Base-by-base conservation (phyloP, 164 flowering plant species). In the Tetrastigma voinierianum region DNA sequence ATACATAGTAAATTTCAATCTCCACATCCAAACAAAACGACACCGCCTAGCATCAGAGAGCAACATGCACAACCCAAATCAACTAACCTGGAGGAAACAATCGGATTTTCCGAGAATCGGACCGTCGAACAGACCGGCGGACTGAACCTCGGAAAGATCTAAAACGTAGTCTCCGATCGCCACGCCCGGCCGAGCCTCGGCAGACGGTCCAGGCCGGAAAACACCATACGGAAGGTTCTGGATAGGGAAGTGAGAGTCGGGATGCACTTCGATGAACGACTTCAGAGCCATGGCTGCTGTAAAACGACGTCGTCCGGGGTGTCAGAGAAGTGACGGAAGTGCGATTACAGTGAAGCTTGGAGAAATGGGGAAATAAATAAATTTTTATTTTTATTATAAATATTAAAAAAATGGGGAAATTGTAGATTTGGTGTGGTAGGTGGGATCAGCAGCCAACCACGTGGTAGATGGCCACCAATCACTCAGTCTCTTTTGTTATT, bases 181-280 rank as follows among this genome's bases (percentile, higher is more conserved):
- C 9, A 95, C 95, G 49, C 86, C 96, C 7, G 87, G 89, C 3
- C 97, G 84, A 59, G 96, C 70, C 13, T 62, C 59, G 0, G 86
- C 82, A 65, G 40, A 64, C 18, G 83, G 61, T 4, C 45, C 56
- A 8, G 84, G 87, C 77, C 70, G 81, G 85, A 92, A 95, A 0
- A 88, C 87, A 4, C 98, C 97, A 74, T 78, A 95, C 0, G 99
- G 99, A 6, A 95, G 97, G 82, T 95, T 95, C 77, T 95, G 87
- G 24, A 95, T 82, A 1, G 99, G 90, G 77, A 95, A 95, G 79
- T 95, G 96, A 16, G 96, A 95, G 51, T 83, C 91, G 1, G 90
- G 81, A 2, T 43, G 67, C 32, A 90, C 91, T 64, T 92, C 85
- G 24, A 95, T 56, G 82, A 95, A 95, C 4, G 99, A 87, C 63